These are phyloP conservation scores for baker's yeast (Saccharomyces cerevisiae) DNA, from an alignment of 805 yeast species.

Conservation along the genomic window DNA sequence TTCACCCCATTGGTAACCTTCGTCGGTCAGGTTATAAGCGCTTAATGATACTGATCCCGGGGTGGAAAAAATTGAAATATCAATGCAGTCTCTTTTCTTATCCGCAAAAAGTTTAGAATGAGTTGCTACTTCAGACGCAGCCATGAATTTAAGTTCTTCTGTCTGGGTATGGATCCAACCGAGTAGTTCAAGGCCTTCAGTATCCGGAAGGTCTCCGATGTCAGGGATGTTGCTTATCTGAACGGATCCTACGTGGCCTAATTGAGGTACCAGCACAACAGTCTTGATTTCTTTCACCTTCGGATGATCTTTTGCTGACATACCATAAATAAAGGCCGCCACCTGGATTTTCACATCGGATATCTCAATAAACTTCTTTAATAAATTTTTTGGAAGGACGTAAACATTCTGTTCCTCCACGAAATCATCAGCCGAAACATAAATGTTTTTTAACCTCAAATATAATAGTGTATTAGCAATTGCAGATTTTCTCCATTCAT, in stretches of 20 bases:
- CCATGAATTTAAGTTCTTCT: constrained; percentile 51
- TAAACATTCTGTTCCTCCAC: constrained; percentile 53
- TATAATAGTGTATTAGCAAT: constrained; percentile 67
- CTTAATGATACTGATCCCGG: constrained; percentile 80
- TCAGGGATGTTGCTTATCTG: constrained; percentile 42
- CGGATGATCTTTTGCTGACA: constrained; percentile 61
- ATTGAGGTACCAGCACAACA: constrained; percentile 78
- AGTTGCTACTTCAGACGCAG: constrained; percentile 63
- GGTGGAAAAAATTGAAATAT: constrained; percentile 60
- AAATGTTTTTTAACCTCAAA: constrained; percentile 66
- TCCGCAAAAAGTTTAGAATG: constrained; percentile 37
- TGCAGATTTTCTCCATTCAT: constrained; percentile 88
- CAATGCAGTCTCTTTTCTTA: constrained; percentile 36
- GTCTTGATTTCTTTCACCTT: constrained; percentile 71
- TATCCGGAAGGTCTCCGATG: constrained; percentile 25
- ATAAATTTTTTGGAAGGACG: constrained; percentile 73
- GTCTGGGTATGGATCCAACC: constrained; percentile 95
- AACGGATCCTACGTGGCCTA: constrained; percentile 62
- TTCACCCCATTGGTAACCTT: constrained; percentile 75
- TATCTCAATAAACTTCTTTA: constrained; percentile 68
- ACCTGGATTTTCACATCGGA: constrained; percentile 77
- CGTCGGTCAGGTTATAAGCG: constrained; percentile 51
- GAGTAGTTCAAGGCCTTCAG: constrained; percentile 60
- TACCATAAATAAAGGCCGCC: constrained; percentile 74
- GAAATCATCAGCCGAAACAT: constrained; percentile 60